Percentiles rank a stretch among this genome's conserved stretches.
Conservation (phyloP, 2,329 filamentous ascomycete species). For the Moelleriella libera region DNA sequence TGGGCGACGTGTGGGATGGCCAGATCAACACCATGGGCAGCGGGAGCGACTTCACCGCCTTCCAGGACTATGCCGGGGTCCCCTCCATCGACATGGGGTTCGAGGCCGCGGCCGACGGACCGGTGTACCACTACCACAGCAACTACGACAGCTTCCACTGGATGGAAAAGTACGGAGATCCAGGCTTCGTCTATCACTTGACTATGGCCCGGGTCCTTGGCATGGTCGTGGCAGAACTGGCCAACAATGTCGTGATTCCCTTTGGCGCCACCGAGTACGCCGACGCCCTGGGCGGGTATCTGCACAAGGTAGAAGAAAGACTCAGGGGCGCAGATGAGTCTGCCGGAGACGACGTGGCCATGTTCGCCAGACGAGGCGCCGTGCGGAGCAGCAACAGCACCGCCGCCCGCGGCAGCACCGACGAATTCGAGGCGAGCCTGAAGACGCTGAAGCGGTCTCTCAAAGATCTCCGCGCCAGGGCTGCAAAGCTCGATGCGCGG, state of each 20-base stretch:
- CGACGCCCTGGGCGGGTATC: constrained; percentile 35
- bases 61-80: constrained; percentile 58
- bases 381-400: constrained; percentile 8
- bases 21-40: constrained; percentile 53
- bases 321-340: constrained; percentile 18
- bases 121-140: constrained; percentile 72
- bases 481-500: constrained; percentile 29
- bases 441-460: constrained; percentile 22
- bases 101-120: constrained; percentile 22
- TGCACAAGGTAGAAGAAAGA: constrained; percentile 35
- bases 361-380: constrained; percentile 15
- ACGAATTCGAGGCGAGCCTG: constrained; percentile 25
- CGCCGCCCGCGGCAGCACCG: constrained; percentile 21
- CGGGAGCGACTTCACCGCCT: constrained; percentile 62
- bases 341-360: constrained; percentile 12
- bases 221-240: constrained; percentile 45
- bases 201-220: constrained; percentile 53
- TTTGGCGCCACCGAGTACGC: constrained; percentile 55
- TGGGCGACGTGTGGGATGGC: constrained; percentile 54
- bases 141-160: constrained; percentile 87
- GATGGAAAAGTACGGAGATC: constrained; percentile 73
- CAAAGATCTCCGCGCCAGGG: constrained; percentile 21
- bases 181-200: constrained; percentile 49
- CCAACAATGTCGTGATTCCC: constrained; percentile 46
- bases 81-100: constrained; percentile 53